Base-by-base conservation (phyloP, 2,329 filamentous ascomycete genomes). In the Metarhizium humberi region DNA sequence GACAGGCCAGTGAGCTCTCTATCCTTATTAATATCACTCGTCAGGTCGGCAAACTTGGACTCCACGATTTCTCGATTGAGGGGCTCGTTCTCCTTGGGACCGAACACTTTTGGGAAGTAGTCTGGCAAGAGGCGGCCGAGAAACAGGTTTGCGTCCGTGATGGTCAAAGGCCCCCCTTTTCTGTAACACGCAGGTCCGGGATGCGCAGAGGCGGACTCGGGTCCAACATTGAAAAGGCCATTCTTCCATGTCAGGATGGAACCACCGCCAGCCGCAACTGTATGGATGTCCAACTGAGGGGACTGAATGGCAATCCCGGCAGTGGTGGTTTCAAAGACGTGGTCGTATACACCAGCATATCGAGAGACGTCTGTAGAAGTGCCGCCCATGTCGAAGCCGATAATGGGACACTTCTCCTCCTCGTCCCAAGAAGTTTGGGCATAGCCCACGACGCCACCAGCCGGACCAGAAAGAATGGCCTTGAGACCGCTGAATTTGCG, bases 241-340 rank as follows among this genome's bases (percentile, higher is more conserved):
- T 89, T 88, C 57, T 79, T 80, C 78, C 82, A 89, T 63, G 84
- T 84, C 0, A 91, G 72, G 16, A 83, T 76, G 1, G 82, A 86
- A n/a, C 85, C 85, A 58, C 87, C 87, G 29, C 87, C 86, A 8
- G 87, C 86, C 25, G 87, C 87, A 4, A 90, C 87, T 1, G 88
- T 92, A 65, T 89, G 88, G 66, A 92, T 91, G 62, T 92, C 87
- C 2, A 92, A 78, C 64, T 91, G 87, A 0, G 88, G 88, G 1
- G 84, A 86, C 59, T 90, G 87, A 11, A 92, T 88, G 1, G 86
- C 85, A 1, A 91, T 83, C 10, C 87, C 88, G 0, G 88, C 87
- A 0, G 86, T 90, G 0, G 85, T 89, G 0, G 86, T 90, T 63
- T 90, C 87, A 58, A 90, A 90, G 0, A 73, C 65, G 47, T 74